Conservation (phyloP, 1,284 basidiomycete genomes). For the Rhizoctonia solani region DNA sequence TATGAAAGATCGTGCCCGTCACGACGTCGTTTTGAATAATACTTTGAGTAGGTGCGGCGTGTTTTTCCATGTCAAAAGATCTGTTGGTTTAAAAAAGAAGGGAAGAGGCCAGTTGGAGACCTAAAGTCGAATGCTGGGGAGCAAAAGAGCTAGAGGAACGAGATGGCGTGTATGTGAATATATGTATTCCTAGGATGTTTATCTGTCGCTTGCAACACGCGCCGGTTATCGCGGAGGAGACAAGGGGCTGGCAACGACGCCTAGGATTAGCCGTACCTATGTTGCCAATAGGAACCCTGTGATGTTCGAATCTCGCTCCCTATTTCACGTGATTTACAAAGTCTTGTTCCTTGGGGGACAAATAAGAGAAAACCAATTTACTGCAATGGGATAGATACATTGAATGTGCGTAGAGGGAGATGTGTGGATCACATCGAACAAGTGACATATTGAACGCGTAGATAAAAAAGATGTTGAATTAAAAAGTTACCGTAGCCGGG, state of each 20-base stretch:
- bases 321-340: too few species aligned
- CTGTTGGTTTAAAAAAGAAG: background rate
- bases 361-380: too few species aligned
- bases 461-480: too few species aligned
- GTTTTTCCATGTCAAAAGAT: background rate
- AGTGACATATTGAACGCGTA: too few species aligned
- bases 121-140: background rate
- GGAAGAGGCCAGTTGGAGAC: background rate
- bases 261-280: background rate
- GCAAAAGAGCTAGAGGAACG: background rate
- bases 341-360: too few species aligned
- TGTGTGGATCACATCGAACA: too few species aligned
- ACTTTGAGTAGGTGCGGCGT: background rate
- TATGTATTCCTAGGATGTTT: background rate
- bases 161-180: background rate
- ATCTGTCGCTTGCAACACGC: conserved; percentile 30
- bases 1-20: conserved; percentile 8
- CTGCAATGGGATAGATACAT: too few species aligned
- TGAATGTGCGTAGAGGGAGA: too few species aligned
- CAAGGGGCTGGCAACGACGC: conserved; percentile 26
- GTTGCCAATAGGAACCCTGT: too few species aligned
- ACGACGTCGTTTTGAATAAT: background rate
- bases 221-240: conserved; percentile 11
- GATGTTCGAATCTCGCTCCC: too few species aligned
- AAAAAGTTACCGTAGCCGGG: too few species aligned